Evolutionary conservation across 1,284 basidiomycete species (phyloP).

Genomic region (Malassezia sympodialis): DNA sequence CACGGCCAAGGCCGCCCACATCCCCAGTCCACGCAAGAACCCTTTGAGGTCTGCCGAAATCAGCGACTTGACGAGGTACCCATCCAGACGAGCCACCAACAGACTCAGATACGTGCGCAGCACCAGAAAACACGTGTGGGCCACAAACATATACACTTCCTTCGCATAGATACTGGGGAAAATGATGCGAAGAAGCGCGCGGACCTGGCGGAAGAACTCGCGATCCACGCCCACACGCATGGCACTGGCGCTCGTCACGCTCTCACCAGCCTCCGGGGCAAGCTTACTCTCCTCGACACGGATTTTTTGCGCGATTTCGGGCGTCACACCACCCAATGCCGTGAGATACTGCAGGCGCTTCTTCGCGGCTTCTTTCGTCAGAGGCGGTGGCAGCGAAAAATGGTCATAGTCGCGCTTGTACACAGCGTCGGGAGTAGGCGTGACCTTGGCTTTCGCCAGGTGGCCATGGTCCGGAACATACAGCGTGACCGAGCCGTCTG

Average conservation of each 20-base stretch:
- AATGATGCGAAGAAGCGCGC: slow-evolving; percentile 44
- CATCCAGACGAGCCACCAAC: slow-evolving; percentile 77
- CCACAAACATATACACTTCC: slow-evolving; percentile 64
- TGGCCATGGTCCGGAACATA: slow-evolving; percentile 36
- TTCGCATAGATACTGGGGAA: slow-evolving; percentile 50
- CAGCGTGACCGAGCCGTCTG: slow-evolving; percentile 29
- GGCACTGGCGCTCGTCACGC: slow-evolving; percentile 28
- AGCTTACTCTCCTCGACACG: slow-evolving; percentile 27
- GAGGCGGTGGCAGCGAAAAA: slow-evolving; percentile 34
- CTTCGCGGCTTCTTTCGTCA: slow-evolving; percentile 17
- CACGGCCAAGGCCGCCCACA: slow-evolving; percentile 83
- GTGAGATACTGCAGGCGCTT: slow-evolving; percentile 6
- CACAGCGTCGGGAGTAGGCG: slow-evolving; percentile 43
- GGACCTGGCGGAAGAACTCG: slow-evolving; percentile 60
- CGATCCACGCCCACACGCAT: slow-evolving; percentile 57
- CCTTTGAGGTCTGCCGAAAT: slow-evolving; percentile 76
- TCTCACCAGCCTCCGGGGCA: slow-evolving; percentile 13
- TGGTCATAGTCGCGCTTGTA: slow-evolving; percentile 42
- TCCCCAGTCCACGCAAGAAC: slow-evolving; percentile 68
- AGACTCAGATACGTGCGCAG: slow-evolving; percentile 63
- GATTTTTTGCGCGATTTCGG: slow-evolving; percentile 15
- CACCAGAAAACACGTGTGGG: slow-evolving; percentile 80
- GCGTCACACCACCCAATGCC: slow-evolving; percentile 18
- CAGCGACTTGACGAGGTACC: slow-evolving; percentile 75
- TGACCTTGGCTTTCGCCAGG: slow-evolving; percentile 47